Percentiles rank a stretch among this genome's conserved stretches.
Conservation (phyloP, 768 basidiomycete genomes). For the Saitozyma podzolica region DNA sequence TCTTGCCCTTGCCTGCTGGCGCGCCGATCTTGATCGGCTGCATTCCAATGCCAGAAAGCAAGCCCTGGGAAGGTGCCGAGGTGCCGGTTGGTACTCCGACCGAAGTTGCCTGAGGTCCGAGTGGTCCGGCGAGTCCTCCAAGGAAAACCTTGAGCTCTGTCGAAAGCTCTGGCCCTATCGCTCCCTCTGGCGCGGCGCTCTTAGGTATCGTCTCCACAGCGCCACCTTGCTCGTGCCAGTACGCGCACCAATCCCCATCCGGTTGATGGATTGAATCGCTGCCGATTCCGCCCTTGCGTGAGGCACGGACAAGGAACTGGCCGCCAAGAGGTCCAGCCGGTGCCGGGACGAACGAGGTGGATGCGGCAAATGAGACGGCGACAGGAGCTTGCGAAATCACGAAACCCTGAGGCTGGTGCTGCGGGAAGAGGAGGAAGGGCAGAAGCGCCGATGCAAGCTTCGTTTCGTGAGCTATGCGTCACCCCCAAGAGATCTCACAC, state of each 20-base stretch:
- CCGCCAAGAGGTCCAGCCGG: constrained; percentile 37
- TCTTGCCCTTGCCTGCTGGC: not conserved
- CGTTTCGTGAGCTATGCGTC: constrained; percentile 2
- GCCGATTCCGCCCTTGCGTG: constrained; percentile 37
- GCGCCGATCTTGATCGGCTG: constrained; percentile 37
- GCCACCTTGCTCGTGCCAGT: constrained; percentile 83
- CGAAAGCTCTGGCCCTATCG: constrained; percentile 26
- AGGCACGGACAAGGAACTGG: constrained; percentile 26
- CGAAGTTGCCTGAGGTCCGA: constrained; percentile 4
- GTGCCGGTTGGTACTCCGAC: not conserved
- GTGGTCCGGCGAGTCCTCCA: constrained; percentile 28
- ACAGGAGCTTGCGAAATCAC: constrained; percentile 84
- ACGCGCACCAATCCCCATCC: constrained; percentile 52
- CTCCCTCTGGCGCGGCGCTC: constrained; percentile 18
- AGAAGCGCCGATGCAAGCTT: constrained; percentile 81
- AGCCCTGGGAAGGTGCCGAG: not conserved
- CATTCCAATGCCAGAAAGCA: constrained; percentile 10
- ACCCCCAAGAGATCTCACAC: constrained; percentile 18
- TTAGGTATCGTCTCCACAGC: constrained; percentile 29
- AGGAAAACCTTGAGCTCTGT: constrained; percentile 28
- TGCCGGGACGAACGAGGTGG: constrained; percentile 77
- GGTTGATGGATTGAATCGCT: constrained; percentile 30
- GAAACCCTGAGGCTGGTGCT: constrained; percentile 88
- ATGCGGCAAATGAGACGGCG: constrained; percentile 88
- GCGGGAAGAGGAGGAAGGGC: constrained; percentile 80